Evolutionary conservation across 2,329 filamentous ascomycete species (phyloP).

Genomic region (Colletotrichum endophyticum): DNA sequence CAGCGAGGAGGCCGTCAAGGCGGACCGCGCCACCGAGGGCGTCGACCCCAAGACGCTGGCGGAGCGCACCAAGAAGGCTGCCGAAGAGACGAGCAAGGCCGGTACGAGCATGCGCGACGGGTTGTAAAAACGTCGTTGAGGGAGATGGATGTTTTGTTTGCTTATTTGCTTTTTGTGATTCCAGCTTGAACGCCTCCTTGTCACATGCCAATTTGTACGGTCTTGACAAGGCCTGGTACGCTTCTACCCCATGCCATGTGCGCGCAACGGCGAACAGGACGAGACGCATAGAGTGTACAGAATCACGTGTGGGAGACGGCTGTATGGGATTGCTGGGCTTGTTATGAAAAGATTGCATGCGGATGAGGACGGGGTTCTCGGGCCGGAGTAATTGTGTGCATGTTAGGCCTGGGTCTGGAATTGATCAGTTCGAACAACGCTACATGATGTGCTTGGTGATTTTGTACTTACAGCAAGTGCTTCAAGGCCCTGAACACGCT

Average conservation of each 20-base stretch:
- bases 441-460: background rate
- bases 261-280: background rate
- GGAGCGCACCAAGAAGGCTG: constrained; percentile 61
- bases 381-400: background rate
- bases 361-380: background rate
- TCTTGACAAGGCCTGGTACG: background rate
- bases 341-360: background rate
- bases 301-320: background rate
- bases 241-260: background rate
- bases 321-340: background rate
- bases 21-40: constrained; percentile 54
- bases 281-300: background rate
- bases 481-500: no score
- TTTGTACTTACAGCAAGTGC: no score
- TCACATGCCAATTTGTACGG: background rate
- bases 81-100: constrained; percentile 52
- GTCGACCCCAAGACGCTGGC: constrained; percentile 55
- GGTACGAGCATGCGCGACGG: constrained; percentile 54
- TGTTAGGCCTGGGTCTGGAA: background rate
- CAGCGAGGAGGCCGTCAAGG: constrained; percentile 79
- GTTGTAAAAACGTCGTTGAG: constrained; percentile 31
- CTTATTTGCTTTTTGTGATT: background rate
- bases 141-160: background rate
- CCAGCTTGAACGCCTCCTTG: background rate
- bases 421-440: background rate